Evolutionary conservation across 169 alveolate genomes (phyloP), one percentile per base, ranked within the genome.

Genomic region (Plasmodium vivax): DNA sequence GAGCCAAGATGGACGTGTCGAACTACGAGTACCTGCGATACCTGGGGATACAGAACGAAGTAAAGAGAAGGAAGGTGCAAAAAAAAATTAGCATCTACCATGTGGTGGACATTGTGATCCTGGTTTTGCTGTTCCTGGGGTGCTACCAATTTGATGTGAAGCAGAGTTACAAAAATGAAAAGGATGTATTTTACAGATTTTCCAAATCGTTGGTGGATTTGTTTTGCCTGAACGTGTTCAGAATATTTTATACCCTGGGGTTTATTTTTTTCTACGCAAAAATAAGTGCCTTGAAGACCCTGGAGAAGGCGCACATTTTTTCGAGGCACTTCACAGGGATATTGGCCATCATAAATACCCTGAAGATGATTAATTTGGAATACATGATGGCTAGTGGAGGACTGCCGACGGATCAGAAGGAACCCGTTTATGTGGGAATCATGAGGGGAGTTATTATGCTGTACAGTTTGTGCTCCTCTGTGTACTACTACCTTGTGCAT

Each of bases 1-100:
- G 77, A 68, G n/a, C 32, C 19, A 88, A 88, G 82, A 88, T 88
- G 94, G 84, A 88, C 73, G 83, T 88, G 2, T 51, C 91, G 10
- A 88, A 80, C 30, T 88, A 88, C 16, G 94, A 88, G 30, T 88
- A 88, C 23, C 34, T 88, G 34, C 62, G 94, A 36, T 41, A 79
- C 27, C 72, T 79, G 12, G 88, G 94, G n/a, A 80, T 88, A 38
- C 23, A 88, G 27, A 88, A 88, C 56, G 94, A 88, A 58, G 12
- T 80, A 2, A 80, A 80, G 19, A 88, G 90, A 36, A 88, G 82
- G 32, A 88, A 34, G 47, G 34, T 47, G 32, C 23, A 88, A 7
- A 80, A 68, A 32, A 68, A 51, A n/a, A 58, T 79, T n/a, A 81
- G 32, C 34, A 88, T 88, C 79, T 88, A 88, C 68, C 94, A 88